Percentiles rank a stretch among this genome's conserved stretches.
These are phyloP conservation scores for Phytophthora capsici DNA, from an alignment of 352 stramenopile genomes.

Conservation along the genomic window DNA sequence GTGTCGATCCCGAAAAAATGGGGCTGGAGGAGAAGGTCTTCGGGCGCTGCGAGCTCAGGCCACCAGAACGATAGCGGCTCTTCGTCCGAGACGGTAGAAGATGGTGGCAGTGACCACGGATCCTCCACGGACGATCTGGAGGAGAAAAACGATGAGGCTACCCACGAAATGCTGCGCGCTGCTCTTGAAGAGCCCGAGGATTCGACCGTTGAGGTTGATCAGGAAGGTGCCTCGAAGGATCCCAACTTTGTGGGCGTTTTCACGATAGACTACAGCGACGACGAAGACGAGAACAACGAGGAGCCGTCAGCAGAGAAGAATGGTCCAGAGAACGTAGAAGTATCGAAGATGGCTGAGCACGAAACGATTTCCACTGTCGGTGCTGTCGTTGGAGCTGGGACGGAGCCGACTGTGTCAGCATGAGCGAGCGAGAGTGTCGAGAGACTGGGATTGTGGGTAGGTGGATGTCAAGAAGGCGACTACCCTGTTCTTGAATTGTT, in stretches of 20 bases:
- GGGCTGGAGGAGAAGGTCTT: conserved; percentile 57
- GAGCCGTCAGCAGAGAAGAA: conserved; percentile 5
- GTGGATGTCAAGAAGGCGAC: conserved; percentile 4
- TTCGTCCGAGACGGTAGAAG: conserved; percentile 69
- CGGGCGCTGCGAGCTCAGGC: conserved; percentile 30
- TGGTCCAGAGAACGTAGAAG: conserved; percentile 1
- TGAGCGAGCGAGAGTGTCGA: conserved; percentile 20
- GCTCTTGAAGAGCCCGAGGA: conserved; percentile 45
- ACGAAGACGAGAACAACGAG: conserved; percentile 55
- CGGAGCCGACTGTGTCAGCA: conserved; percentile 26
- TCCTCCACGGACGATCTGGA: conserved; percentile 58
- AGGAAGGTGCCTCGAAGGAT: conserved; percentile 26
- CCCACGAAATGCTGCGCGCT: conserved; percentile 48
- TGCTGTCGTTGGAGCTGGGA: conserved; percentile 19
- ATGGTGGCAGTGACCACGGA: conserved; percentile 67
- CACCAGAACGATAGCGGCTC: conserved; percentile 65
- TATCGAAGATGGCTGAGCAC: conserved; percentile 15
- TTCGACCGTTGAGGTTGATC: conserved; percentile 15
- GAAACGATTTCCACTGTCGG: not conserved
- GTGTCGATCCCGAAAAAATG: conserved; percentile 77
- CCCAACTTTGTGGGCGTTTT: conserved; percentile 76
- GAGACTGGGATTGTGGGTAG: conserved; percentile 15
- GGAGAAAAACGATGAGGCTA: conserved; percentile 45
- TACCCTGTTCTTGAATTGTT: conserved; percentile 28
- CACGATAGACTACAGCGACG: conserved; percentile 84